A percentile compares a stretch with the other conserved stretches of the same genome.
Evolutionary conservation across 2,329 filamentous ascomycete genomes (phyloP).

Genomic region (Ophiocordyceps camponoti-leonardi): DNA sequence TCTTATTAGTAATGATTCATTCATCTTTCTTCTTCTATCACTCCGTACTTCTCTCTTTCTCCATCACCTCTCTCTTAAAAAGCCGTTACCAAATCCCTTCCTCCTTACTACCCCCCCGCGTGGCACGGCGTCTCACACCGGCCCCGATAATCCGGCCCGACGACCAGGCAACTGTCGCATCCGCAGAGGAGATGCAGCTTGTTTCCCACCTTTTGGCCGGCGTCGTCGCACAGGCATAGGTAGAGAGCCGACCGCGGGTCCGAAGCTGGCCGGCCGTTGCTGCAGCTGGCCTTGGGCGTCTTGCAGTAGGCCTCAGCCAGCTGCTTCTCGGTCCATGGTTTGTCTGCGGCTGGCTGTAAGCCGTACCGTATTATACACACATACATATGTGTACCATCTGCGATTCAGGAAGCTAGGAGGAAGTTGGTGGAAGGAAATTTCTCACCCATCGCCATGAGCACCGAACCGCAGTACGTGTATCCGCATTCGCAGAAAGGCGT

Average conservation of each 20-base stretch:
- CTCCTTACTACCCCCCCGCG: no score
- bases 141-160: constrained; percentile 20
- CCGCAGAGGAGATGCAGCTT: constrained; percentile 20
- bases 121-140: constrained; percentile 20
- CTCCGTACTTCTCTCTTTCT: no score
- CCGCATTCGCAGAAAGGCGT: constrained; percentile 21
- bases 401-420: neutral
- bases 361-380: no score
- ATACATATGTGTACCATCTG: neutral
- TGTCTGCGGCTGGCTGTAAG: constrained; percentile 7
- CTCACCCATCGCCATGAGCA: constrained; percentile 19
- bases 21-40: no score
- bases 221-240: constrained; percentile 19
- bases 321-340: constrained; percentile 16
- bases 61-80: no score
- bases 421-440: neutral
- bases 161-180: constrained; percentile 21
- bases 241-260: constrained; percentile 16
- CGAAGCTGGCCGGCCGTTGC: constrained; percentile 11
- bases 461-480: constrained; percentile 23
- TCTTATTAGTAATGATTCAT: no score
- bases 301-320: constrained; percentile 18
- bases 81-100: no score
- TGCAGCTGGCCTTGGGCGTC: constrained; percentile 17
- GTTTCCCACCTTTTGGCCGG: constrained; percentile 14